Conservation (phyloP, 169 alveolate genomes). For the Cryptosporidium bovis region DNA sequence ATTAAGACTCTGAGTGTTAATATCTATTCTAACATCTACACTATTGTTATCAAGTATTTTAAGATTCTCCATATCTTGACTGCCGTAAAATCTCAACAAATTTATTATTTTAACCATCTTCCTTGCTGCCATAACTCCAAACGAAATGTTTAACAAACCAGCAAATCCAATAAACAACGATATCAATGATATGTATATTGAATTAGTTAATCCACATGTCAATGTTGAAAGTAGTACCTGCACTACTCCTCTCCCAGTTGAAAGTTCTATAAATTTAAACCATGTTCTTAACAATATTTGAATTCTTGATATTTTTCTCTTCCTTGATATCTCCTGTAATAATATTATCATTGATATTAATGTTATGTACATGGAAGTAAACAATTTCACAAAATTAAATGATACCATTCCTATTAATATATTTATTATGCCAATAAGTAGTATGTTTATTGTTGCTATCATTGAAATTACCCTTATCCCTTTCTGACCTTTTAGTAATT, state of each 20-base stretch:
- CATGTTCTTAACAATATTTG: slow-evolving; percentile 7
- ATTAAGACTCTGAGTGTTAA: not conserved
- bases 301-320: not conserved
- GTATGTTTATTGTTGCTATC: slow-evolving; percentile 24
- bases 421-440: slow-evolving; percentile 26
- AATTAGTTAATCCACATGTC: slow-evolving; percentile 24
- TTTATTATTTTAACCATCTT: slow-evolving; percentile 47
- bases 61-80: slow-evolving; percentile 29
- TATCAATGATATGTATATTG: slow-evolving; percentile 27
- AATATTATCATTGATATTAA: slow-evolving; percentile 2
- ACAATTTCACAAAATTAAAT: not conserved
- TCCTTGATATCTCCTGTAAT: slow-evolving; percentile 32
- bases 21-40: not conserved
- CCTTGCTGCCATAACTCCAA: slow-evolving; percentile 58
- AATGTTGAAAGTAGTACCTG: slow-evolving; percentile 28
- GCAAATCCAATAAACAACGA: slow-evolving; percentile 34
- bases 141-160: slow-evolving; percentile 33
- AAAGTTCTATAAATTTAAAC: slow-evolving; percentile 34
- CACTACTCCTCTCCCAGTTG: slow-evolving; percentile 45
- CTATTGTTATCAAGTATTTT: not conserved
- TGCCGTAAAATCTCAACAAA: slow-evolving; percentile 37
- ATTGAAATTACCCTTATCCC: slow-evolving; percentile 22
- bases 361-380: slow-evolving; percentile 20
- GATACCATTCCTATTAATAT: slow-evolving; percentile 13
- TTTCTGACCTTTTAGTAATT: slow-evolving; percentile 30